A percentile compares a stretch with the other conserved stretches of the same genome.
Evolutionary conservation across 2,329 filamentous ascomycete genomes (phyloP).

Genomic region (Fusarium fujikuroi): DNA sequence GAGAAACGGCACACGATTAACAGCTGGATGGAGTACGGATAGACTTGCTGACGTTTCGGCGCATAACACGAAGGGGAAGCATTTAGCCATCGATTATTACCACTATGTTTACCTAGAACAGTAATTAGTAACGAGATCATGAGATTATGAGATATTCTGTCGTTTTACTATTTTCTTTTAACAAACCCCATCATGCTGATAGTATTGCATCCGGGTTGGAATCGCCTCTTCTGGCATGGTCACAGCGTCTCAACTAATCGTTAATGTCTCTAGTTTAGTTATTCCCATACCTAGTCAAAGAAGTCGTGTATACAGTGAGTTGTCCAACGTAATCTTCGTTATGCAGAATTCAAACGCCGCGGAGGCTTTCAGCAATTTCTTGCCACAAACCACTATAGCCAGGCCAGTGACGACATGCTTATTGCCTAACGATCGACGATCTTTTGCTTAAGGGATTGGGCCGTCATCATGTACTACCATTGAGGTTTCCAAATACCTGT

Average conservation of each 20-base stretch:
- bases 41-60: background rate
- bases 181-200: background rate
- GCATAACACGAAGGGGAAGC: background rate
- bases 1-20: conserved; percentile 7
- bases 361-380: background rate
- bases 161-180: background rate
- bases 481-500: background rate
- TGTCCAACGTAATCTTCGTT: background rate
- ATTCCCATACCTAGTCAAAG: background rate
- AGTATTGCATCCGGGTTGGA: background rate
- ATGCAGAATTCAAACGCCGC: background rate
- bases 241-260: background rate
- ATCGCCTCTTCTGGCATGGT: background rate
- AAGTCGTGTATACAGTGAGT: background rate
- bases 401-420: background rate
- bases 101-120: background rate
- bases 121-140: background rate
- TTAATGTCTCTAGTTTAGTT: background rate
- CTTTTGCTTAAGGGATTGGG: background rate
- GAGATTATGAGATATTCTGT: background rate
- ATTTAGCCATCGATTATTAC: conserved; percentile 9
- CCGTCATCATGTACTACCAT: background rate
- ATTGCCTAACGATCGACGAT: background rate
- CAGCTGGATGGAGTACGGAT: background rate
- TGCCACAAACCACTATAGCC: background rate